Evolutionary conservation across 2,329 filamentous ascomycete genomes (phyloP).

Genomic region (Sporothrix sp.): DNA sequence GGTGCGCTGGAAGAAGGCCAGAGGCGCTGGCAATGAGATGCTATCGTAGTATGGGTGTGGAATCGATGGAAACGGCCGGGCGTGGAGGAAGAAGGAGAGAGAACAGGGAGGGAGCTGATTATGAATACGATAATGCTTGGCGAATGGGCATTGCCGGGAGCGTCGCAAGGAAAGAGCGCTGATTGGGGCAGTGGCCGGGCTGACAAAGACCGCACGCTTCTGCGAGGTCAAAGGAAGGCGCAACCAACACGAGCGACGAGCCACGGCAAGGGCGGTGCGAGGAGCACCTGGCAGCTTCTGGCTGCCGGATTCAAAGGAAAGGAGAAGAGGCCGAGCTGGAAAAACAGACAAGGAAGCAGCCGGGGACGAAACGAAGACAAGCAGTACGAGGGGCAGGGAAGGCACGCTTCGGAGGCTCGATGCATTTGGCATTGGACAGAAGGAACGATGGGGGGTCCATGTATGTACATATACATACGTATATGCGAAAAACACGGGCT

Average conservation of each 20-base stretch:
- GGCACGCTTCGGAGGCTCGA: not conserved
- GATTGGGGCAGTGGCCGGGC: not conserved
- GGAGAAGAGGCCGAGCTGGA: not conserved
- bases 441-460: not conserved
- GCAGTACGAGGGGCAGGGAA: not conserved
- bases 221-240: not conserved
- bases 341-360: not conserved
- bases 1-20: not conserved
- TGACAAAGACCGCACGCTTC: not conserved
- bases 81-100: not conserved
- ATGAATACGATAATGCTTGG: conserved; percentile 5
- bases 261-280: no score
- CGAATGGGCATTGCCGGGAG: not conserved
- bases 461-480: not conserved
- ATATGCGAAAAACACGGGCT: not conserved
- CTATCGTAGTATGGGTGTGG: not conserved
- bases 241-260: not conserved
- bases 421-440: no score
- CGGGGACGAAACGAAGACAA: not conserved
- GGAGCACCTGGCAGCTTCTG: not conserved
- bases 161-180: not conserved
- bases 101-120: not conserved
- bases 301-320: not conserved
- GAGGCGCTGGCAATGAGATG: not conserved
- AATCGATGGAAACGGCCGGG: not conserved